A percentile compares a stretch with the other conserved stretches of the same genome.
phyloP scores from a whole-genome alignment of 176 grass and related monocot species.

The Poa pratensis region DNA sequence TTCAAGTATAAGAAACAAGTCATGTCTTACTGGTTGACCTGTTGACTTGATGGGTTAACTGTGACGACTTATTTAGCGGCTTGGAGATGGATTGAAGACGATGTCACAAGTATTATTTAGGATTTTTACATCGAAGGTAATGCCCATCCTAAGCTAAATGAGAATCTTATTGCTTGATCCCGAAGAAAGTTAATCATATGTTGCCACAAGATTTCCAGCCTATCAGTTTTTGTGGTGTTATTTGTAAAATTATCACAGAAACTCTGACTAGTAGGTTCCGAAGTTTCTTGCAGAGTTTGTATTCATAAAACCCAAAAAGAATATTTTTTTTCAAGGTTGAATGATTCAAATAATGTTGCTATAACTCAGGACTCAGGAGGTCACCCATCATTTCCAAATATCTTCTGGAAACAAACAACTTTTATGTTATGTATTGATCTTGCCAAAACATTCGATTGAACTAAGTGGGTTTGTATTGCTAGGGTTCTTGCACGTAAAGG shows the following conservation, averaged over 20 bases:
- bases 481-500: neutral
- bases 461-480: neutral
- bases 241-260: no score
- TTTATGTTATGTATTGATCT: neutral
- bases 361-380: neutral
- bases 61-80: neutral
- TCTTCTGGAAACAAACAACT: neutral
- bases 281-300: no score
- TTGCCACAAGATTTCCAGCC: no score
- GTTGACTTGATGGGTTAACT: neutral
- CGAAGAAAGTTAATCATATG: no score
- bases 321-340: no score
- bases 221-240: no score
- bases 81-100: neutral
- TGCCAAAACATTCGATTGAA: neutral
- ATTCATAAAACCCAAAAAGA: no score
- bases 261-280: no score
- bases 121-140: no score
- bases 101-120: neutral
- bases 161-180: no score
- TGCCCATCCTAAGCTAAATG: no score
- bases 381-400: neutral
- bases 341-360: neutral
- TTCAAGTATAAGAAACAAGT: neutral
- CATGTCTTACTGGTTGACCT: neutral